Evolutionary conservation across 352 stramenopile genomes (phyloP).

Genomic region (Phytopythium mirpurense): DNA sequence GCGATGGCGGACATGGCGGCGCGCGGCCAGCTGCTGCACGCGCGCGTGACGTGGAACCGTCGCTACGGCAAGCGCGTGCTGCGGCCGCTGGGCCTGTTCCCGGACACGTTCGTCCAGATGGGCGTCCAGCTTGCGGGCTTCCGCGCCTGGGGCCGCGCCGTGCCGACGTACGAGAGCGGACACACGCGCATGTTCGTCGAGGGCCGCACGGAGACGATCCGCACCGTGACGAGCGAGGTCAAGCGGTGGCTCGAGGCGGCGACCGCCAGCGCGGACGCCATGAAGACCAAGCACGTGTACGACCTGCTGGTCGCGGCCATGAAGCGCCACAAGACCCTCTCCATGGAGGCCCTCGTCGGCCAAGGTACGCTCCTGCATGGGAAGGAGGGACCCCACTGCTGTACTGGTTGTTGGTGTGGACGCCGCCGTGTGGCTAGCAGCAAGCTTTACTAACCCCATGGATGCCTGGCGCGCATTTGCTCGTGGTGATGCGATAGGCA

Average conservation of each 20-base stretch:
- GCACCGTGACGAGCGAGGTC: conserved; percentile 70
- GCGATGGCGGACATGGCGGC: conserved; percentile 64
- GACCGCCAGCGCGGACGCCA: conserved; percentile 4
- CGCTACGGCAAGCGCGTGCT: conserved; percentile 81
- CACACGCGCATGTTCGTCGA: conserved; percentile 92
- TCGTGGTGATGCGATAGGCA: conserved; percentile 36
- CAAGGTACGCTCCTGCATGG: conserved; percentile 26
- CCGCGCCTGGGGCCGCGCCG: conserved; percentile 80
- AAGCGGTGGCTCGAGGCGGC: conserved; percentile 69
- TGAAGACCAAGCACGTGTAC: conserved; percentile 23
- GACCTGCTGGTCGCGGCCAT: conserved; percentile 78
- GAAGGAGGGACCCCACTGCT: too few species aligned
- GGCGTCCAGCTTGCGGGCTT: conserved; percentile 91
- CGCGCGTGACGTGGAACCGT: conserved; percentile 76
- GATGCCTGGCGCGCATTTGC: too few species aligned
- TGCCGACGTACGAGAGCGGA: conserved; percentile 93
- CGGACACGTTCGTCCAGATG: conserved; percentile 94
- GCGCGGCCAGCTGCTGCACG: conserved; percentile 65
- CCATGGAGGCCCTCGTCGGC: conserved; percentile 56
- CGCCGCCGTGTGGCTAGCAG: too few species aligned
- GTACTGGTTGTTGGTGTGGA: too few species aligned
- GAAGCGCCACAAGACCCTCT: conserved; percentile 83
- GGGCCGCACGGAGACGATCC: conserved; percentile 89
- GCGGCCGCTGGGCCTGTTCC: conserved; percentile 74
- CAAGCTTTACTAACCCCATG: too few species aligned